A percentile compares a stretch with the other conserved stretches of the same genome.
Conservation (phyloP, 495 filamentous ascomycete genomes). For the Staphylotrichum longicolle region DNA sequence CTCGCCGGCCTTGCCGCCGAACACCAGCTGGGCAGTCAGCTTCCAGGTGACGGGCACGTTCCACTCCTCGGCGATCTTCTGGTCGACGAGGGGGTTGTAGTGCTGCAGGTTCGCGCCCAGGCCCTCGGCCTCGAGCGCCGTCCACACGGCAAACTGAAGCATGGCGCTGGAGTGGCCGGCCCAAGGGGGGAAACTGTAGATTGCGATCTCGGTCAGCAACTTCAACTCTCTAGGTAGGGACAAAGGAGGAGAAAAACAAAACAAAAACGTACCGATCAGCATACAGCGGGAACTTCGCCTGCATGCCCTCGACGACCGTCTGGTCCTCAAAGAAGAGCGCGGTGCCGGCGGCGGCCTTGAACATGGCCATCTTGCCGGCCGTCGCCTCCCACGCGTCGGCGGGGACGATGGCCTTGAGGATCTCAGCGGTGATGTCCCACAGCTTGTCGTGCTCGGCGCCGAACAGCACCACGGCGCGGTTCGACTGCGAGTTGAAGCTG, state of each 20-base stretch:
- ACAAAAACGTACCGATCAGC: slow-evolving; percentile 47
- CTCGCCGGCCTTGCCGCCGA: slow-evolving; percentile 54
- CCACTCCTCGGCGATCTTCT: slow-evolving; percentile 56
- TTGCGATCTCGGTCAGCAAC: not conserved
- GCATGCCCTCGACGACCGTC: slow-evolving; percentile 47
- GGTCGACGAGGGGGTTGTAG: slow-evolving; percentile 67
- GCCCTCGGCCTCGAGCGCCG: slow-evolving; percentile 64
- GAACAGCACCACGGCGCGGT: slow-evolving; percentile 60
- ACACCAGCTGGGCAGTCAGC: slow-evolving; percentile 59
- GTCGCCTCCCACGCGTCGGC: slow-evolving; percentile 52
- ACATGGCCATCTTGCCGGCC: slow-evolving; percentile 47
- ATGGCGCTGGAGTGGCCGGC: slow-evolving; percentile 62
- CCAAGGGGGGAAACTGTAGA: slow-evolving; percentile 56
- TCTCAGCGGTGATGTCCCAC: slow-evolving; percentile 56
- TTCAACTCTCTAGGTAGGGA: not conserved
- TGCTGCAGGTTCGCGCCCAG: slow-evolving; percentile 73
- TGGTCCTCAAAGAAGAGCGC: slow-evolving; percentile 67
- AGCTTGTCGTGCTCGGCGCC: slow-evolving; percentile 63
- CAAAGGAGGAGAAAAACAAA: slow-evolving; percentile 3
- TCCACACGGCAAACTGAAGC: slow-evolving; percentile 67
- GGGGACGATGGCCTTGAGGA: slow-evolving; percentile 58
- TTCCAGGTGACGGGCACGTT: slow-evolving; percentile 59
- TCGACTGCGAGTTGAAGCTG: slow-evolving; percentile 66
- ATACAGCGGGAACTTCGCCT: slow-evolving; percentile 55
- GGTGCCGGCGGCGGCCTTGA: slow-evolving; percentile 58